Conservation (phyloP, 1,139 yeast genomes). For the Diutina pseudorugosa region DNA sequence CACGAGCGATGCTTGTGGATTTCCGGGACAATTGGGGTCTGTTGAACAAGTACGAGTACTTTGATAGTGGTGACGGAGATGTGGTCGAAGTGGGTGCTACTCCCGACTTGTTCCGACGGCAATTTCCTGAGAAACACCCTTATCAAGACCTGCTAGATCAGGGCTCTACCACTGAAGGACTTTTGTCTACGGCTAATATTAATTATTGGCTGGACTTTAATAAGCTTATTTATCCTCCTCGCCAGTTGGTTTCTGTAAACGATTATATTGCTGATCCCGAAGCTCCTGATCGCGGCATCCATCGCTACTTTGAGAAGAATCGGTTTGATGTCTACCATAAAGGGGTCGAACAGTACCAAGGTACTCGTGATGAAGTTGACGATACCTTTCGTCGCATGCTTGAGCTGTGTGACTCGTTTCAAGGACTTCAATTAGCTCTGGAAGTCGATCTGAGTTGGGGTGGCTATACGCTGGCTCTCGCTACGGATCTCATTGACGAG, state of each 20-base stretch:
- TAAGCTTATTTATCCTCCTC: neutral
- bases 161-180: neutral
- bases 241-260: neutral
- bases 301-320: neutral
- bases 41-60: neutral
- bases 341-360: neutral
- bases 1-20: neutral
- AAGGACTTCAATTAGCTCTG: neutral
- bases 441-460: neutral
- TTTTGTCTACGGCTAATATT: neutral
- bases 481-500: neutral
- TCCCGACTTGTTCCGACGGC: neutral
- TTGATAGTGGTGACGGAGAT: neutral
- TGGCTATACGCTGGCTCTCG: neutral
- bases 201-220: neutral
- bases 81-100: neutral
- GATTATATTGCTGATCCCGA: neutral
- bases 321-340: neutral
- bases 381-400: neutral
- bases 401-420: constrained; percentile 1
- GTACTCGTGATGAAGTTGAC: neutral
- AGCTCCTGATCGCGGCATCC: neutral
- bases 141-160: neutral
- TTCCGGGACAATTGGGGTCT: neutral
- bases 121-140: neutral